phyloP scores from a whole-genome alignment of 1,284 basidiomycete species.

The Moniliella sp. region DNA sequence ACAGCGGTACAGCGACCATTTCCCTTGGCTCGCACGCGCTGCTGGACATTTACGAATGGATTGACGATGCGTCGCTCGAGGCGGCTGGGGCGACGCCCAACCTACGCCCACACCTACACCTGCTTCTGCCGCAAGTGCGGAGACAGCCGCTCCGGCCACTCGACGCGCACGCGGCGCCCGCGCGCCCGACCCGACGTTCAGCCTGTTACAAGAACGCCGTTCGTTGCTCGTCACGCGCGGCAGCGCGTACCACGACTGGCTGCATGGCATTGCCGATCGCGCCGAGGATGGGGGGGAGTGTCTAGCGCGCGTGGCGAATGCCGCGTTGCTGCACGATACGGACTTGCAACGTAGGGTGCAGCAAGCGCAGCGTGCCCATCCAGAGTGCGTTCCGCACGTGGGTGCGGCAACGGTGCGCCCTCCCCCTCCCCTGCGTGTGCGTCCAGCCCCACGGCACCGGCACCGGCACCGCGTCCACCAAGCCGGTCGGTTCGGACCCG shows the following conservation, averaged over 20 bases:
- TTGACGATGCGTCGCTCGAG: slow-evolving; percentile 8
- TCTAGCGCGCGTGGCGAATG: slow-evolving; percentile 12
- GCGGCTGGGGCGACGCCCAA: slow-evolving; percentile 35
- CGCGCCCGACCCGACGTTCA: slow-evolving; percentile 18
- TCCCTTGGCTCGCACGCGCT: slow-evolving; percentile 63
- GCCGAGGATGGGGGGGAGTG: slow-evolving; percentile 16
- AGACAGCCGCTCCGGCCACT: no score
- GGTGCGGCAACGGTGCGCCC: neutral
- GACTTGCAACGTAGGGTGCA: neutral
- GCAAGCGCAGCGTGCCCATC: no score
- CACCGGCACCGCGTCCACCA: neutral
- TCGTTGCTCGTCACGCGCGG: slow-evolving; percentile 25
- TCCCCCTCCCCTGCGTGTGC: neutral
- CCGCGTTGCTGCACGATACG: slow-evolving; percentile 4
- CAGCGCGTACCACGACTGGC: slow-evolving; percentile 14
- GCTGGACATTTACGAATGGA: slow-evolving; percentile 62
- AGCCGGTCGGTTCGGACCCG: slow-evolving; percentile 35
- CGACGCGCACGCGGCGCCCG: no score
- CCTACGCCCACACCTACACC: no score
- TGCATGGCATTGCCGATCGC: slow-evolving; percentile 38
- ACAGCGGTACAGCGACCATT: slow-evolving; percentile 63
- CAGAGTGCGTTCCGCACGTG: no score
- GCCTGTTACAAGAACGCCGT: slow-evolving; percentile 24
- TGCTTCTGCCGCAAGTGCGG: no score
- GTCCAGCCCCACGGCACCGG: neutral